Percentiles rank a stretch among this genome's conserved stretches.
These are phyloP conservation scores for Pelargonium myrrhifolium DNA, from an alignment of 441 rosid species.

Conservation along the genomic window DNA sequence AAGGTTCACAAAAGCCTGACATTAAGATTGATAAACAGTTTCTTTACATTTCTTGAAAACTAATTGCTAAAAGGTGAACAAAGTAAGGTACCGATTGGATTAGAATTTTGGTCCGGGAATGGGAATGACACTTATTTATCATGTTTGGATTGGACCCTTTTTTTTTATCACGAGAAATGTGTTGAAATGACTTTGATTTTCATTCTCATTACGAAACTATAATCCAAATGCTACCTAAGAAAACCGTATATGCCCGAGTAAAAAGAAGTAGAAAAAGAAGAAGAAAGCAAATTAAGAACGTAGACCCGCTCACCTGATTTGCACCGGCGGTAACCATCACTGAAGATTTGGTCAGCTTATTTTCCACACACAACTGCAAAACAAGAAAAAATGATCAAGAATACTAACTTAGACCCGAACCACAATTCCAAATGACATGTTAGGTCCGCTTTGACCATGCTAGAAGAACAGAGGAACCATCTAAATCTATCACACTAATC, in stretches of 20 bases:
- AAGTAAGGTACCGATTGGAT: too few relatives aligned
- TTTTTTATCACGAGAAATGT: too few relatives aligned
- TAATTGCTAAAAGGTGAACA: neutral
- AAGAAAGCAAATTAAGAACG: conserved; percentile 8
- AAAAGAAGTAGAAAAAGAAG: neutral
- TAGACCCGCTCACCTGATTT: conserved; percentile 57
- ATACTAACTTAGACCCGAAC: neutral
- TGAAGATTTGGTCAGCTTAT: conserved; percentile 63
- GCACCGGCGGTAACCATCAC: conserved; percentile 99
- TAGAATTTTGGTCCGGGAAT: too few relatives aligned
- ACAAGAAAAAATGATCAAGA: conserved; percentile 4
- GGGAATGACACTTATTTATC: too few relatives aligned
- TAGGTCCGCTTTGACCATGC: too few relatives aligned
- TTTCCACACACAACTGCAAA: conserved; percentile 61
- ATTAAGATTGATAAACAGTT: conserved; percentile 16
- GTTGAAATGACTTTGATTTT: too few relatives aligned
- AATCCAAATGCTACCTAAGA: neutral
- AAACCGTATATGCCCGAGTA: neutral
- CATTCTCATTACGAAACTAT: too few relatives aligned
- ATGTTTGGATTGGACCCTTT: too few relatives aligned
- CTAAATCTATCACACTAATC: too few relatives aligned
- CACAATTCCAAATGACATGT: neutral
- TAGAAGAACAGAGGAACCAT: too few relatives aligned
- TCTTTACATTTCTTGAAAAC: conserved; percentile 12
- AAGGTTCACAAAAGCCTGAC: conserved; percentile 91